Conservation (phyloP, 768 basidiomycete genomes). For the Boletus rubescentipes region DNA sequence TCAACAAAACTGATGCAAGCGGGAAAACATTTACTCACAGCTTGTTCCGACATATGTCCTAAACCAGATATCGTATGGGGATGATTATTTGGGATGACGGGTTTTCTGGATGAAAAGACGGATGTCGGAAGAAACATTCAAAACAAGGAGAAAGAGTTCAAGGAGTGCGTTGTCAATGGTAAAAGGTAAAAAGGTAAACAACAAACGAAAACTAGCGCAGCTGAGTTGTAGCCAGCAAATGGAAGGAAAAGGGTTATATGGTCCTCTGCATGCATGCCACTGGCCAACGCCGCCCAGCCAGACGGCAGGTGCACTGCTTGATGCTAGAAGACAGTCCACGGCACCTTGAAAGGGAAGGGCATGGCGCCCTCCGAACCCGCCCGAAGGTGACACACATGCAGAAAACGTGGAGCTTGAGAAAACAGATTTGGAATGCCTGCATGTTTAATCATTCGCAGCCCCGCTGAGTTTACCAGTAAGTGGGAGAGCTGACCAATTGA, state of each 20-base stretch:
- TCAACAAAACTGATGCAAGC: background rate
- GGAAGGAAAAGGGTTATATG: background rate
- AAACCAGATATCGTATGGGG: background rate
- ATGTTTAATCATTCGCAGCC: background rate
- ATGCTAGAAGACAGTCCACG: background rate
- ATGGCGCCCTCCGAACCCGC: background rate
- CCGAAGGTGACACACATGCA: background rate
- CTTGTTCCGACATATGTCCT: background rate
- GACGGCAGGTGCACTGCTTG: background rate
- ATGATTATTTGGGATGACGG: no score
- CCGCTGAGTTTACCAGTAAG: background rate
- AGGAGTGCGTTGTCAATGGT: background rate
- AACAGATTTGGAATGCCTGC: background rate
- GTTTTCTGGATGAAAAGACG: background rate
- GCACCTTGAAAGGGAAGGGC: background rate
- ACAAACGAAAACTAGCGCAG: background rate
- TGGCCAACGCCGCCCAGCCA: background rate
- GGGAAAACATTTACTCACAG: slow-evolving; percentile 4
- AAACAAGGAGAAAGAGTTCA: background rate
- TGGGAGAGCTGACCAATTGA: background rate
- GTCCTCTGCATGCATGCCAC: background rate
- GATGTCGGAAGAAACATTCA: background rate
- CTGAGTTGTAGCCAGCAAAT: background rate
- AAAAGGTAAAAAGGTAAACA: background rate
- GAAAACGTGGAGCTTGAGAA: background rate